Evolutionary conservation across 2,329 filamentous ascomycete species (phyloP), one percentile per base, ranked within the genome.

Genomic region (Colletotrichum sp.): DNA sequence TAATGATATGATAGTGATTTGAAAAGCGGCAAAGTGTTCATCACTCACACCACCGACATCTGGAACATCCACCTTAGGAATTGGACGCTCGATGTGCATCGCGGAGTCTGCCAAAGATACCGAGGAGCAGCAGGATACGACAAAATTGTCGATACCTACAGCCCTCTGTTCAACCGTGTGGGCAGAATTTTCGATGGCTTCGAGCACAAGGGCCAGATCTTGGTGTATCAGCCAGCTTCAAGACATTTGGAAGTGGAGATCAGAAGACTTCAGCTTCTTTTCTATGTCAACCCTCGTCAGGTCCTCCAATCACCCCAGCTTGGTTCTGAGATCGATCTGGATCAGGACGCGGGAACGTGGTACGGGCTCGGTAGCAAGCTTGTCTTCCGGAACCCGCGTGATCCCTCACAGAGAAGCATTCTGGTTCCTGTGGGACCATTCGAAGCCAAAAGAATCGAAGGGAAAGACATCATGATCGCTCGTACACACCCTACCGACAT

Each of bases 331-430:
- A 84, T 95, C 1, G 91, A 93, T 67, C 79, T 81, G 0, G 77
- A 90, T 10, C 93, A 95, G 78, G 89, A 93, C 66, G 83, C 88
- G 0, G 93, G 92, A 0, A 91, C 90, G 0, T 87, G 90, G 78
- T 89, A 94, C 73, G 93, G 93, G 0, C 83, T 94, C 1, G 73
- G 82, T 3, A 92, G 89, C 80, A 93, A 90, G 79, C 82, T 93
- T 5, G 87, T 94, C 1, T 81, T 93, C 16, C 85, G 87, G 0
- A 87, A 89, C n/a, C 68, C 79, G 0, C 73, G 78, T 0, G 88
- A 90, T 56, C 78, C 70, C 0, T 73, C 79, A 0, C 83, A 86
- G 6, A 87, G 88, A 10, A 91, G 87, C 34, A 83, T 94, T 8
- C 83, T 94, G 1, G 83, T 91, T 0, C 89, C 92, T 0, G 73